Conservation (phyloP, 2,329 filamentous ascomycete species). For the Pestalotiopsis sp. region DNA sequence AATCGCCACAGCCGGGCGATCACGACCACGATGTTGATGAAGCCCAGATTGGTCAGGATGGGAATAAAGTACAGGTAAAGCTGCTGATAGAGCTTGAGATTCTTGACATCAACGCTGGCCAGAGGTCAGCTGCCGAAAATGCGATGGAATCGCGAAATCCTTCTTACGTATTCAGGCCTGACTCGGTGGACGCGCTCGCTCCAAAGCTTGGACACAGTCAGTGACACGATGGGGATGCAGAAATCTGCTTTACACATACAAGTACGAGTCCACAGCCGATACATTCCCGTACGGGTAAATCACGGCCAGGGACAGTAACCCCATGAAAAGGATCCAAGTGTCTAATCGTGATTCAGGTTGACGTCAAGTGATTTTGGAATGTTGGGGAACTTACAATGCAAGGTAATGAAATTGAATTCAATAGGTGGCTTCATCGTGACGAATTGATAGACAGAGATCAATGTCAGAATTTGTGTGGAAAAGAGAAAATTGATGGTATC, state of each 20-base stretch:
- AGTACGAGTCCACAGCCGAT: conserved; percentile 47
- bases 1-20: conserved; percentile 51
- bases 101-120: conserved; percentile 49
- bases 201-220: conserved; percentile 34
- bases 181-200: conserved; percentile 49
- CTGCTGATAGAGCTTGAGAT: conserved; percentile 51
- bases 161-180: conserved; percentile 49
- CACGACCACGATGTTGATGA: conserved; percentile 52
- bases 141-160: background rate
- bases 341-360: background rate
- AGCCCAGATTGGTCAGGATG: conserved; percentile 47
- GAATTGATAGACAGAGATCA: background rate
- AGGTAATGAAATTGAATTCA: background rate
- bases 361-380: background rate
- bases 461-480: too few species aligned
- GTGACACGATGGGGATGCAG: background rate
- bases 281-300: conserved; percentile 41
- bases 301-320: conserved; percentile 36
- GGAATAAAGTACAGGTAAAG: conserved; percentile 52
- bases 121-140: background rate
- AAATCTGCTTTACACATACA: conserved; percentile 19
- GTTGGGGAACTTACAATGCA: background rate
- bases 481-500: background rate
- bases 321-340: conserved; percentile 5
- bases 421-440: background rate